A percentile compares a stretch with the other conserved stretches of the same genome.
Evolutionary conservation across 1,284 basidiomycete species (phyloP).

Genomic region (Lentinus polychrous): DNA sequence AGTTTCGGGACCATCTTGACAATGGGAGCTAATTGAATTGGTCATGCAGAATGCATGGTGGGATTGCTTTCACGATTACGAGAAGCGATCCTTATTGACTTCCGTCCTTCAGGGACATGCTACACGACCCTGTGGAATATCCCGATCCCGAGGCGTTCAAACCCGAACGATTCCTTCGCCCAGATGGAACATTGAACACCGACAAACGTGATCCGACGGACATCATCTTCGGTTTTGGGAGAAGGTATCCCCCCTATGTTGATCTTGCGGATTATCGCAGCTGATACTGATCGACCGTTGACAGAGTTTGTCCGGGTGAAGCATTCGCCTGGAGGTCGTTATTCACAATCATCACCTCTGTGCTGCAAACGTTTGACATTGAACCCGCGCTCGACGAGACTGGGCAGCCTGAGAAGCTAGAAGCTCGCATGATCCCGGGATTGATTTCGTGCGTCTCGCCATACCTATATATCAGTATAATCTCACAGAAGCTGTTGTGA

Average conservation of each 20-base stretch:
- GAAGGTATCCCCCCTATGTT: constrained; percentile 8
- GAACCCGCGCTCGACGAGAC: not conserved
- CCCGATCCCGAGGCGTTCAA: constrained; percentile 14
- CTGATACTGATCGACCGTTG: not conserved
- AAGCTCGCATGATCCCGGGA: not conserved
- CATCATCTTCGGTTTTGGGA: constrained; percentile 16
- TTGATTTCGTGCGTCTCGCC: not conserved
- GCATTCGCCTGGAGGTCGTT: not conserved
- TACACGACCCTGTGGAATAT: constrained; percentile 12
- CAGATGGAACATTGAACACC: constrained; percentile 12
- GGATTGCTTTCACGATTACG: not conserved
- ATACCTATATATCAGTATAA: no score
- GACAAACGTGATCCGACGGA: constrained; percentile 9
- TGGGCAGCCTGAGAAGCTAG: constrained; percentile 1
- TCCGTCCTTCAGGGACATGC: constrained; percentile 4
- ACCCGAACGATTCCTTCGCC: constrained; percentile 15
- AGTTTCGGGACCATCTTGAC: not conserved
- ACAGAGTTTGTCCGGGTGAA: not conserved
- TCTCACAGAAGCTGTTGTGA: no score
- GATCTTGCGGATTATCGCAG: not conserved
- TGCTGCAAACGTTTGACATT: constrained; percentile 2
- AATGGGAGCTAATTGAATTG: not conserved
- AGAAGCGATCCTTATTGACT: not conserved
- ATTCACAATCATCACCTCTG: not conserved
- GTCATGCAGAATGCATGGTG: not conserved